Evolutionary conservation across 106 monocot genomes (phyloP).

Genomic region (Phalaenopsis aphrodite): DNA sequence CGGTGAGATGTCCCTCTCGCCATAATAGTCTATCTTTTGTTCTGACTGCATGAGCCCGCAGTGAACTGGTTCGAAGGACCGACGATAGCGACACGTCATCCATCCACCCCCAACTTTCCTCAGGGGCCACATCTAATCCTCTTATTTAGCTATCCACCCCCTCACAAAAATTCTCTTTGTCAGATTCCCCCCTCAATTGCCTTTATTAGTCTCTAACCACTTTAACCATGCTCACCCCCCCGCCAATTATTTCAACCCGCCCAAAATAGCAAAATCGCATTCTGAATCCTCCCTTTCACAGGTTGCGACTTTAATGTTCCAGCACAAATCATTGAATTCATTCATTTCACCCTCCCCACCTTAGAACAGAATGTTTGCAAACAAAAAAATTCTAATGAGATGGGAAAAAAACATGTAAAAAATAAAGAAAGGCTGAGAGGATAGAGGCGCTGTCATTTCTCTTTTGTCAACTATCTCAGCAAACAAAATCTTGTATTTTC

Average conservation of each 20-base stretch:
- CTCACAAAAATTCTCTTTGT: not conserved
- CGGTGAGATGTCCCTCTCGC: slow-evolving; percentile 12
- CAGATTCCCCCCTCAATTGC: not conserved
- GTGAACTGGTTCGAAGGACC: slow-evolving; percentile 12
- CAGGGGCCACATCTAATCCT: not conserved
- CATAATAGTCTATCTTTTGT: not conserved
- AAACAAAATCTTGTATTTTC: not conserved
- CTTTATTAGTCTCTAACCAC: not conserved
- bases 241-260: not conserved
- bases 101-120: not conserved
- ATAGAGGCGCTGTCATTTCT: not conserved
- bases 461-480: not conserved
- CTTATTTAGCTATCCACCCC: not conserved
- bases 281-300: slow-evolving; percentile 5
- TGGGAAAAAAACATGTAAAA: not conserved
- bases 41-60: slow-evolving; percentile 9
- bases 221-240: no score
- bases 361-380: not conserved
- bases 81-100: slow-evolving; percentile 14
- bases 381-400: not conserved
- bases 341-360: not conserved
- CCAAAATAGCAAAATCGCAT: slow-evolving; percentile 1
- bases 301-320: slow-evolving; percentile 4
- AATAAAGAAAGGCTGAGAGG: not conserved
- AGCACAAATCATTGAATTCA: slow-evolving; percentile 9